Evolutionary conservation across 768 basidiomycete genomes (phyloP).

Genomic region (Podaxis carcinomalis): DNA sequence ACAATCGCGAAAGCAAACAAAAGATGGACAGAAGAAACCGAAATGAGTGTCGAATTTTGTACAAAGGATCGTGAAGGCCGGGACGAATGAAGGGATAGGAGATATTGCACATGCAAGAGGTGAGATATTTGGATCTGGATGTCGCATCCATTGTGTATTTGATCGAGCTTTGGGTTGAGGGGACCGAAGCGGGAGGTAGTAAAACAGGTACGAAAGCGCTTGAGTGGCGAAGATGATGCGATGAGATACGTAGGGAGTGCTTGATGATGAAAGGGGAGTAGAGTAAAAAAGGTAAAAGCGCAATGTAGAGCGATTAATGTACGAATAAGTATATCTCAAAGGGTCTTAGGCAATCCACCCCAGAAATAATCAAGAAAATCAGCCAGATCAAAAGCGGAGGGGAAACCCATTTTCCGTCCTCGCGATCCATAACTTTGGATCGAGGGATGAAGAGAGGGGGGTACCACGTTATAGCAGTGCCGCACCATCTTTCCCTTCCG

Average conservation of each 20-base stretch:
- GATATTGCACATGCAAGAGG: background rate
- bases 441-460: background rate
- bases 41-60: background rate
- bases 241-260: background rate
- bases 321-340: slow-evolving; percentile 5
- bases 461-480: slow-evolving; percentile 48
- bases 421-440: background rate
- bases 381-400: background rate
- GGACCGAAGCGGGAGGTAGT: background rate
- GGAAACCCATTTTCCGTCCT: background rate
- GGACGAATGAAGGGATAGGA: background rate
- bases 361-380: background rate
- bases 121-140: background rate
- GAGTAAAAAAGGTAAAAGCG: background rate
- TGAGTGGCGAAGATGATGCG: background rate
- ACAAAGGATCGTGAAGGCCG: background rate
- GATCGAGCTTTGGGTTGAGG: background rate
- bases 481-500: slow-evolving; percentile 52
- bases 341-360: background rate
- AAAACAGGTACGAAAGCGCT: background rate
- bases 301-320: background rate
- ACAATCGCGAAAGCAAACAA: background rate
- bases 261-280: background rate
- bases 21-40: background rate
- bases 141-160: background rate